phyloP scores from a whole-genome alignment of 140 eudicot species.

The Oenanthe javanica region DNA sequence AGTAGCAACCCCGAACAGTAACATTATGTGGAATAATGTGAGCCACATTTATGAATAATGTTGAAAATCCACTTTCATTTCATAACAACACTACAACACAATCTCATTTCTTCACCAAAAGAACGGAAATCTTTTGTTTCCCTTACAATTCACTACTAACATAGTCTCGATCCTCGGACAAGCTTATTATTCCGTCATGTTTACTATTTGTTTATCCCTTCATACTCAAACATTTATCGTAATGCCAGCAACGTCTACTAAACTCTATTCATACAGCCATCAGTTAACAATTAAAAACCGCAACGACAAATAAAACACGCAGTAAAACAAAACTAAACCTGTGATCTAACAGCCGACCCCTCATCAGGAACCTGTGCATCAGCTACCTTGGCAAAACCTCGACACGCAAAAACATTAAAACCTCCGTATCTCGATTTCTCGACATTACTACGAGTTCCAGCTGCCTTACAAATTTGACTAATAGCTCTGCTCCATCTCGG shows the following conservation, averaged over 20 bases:
- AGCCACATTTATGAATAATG: no score
- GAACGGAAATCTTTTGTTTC: not conserved
- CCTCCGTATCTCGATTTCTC: constrained; percentile 7
- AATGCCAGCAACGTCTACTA: not conserved
- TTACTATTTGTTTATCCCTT: not conserved
- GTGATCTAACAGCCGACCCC: constrained; percentile 24
- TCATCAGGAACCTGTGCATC: constrained; percentile 30
- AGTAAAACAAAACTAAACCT: constrained; percentile 22
- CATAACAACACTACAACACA: not conserved
- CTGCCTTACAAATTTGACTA: constrained; percentile 17
- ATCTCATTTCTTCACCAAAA: not conserved
- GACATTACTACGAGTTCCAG: constrained; percentile 1
- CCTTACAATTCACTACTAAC: not conserved
- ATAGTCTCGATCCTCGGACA: not conserved
- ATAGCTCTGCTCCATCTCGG: constrained; percentile 46
- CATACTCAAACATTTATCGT: not conserved
- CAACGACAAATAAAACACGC: not conserved
- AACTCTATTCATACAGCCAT: no score
- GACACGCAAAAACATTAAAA: constrained; percentile 20
- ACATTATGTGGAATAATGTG: no score
- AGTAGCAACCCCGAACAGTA: no score
- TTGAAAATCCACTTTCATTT: no score
- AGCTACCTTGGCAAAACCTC: constrained; percentile 39
- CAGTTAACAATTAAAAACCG: no score
- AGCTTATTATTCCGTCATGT: not conserved